Percentiles rank a stretch among this genome's conserved stretches.
These are phyloP conservation scores for Trapa bicornis DNA, from an alignment of 345 rosid genomes.

Conservation along the genomic window DNA sequence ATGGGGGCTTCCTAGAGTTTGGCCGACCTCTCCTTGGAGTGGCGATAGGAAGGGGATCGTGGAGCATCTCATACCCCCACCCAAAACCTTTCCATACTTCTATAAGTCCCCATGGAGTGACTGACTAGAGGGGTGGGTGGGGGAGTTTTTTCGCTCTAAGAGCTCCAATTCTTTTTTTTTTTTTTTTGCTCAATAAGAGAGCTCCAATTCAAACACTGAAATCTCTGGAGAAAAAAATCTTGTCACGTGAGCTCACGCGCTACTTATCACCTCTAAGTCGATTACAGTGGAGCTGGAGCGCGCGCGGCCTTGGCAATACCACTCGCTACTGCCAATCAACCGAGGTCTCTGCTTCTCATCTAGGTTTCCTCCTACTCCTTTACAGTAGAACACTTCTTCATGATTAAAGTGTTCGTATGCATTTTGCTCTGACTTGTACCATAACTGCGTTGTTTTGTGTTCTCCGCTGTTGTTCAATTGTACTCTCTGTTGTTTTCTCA, in stretches of 20 bases:
- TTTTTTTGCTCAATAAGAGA: no score
- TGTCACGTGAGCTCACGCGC: slow-evolving; percentile 9
- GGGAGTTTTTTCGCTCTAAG: no score
- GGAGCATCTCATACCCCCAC: no score
- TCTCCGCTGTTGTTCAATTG: neutral
- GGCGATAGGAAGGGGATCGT: no score
- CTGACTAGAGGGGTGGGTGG: no score
- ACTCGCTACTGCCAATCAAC: neutral
- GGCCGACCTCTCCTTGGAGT: no score
- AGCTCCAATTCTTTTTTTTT: no score
- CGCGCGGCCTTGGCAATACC: neutral
- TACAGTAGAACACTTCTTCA: neutral
- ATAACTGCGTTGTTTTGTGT: neutral
- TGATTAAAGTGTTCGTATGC: neutral
- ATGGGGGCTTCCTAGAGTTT: no score
- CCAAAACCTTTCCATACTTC: no score
- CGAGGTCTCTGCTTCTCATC: neutral
- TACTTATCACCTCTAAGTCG: slow-evolving; percentile 3
- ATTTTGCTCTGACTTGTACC: neutral
- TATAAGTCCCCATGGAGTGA: no score
- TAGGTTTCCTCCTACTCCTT: neutral
- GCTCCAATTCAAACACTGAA: no score
- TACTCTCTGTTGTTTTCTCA: neutral
- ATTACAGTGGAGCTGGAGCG: neutral
- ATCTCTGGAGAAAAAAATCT: neutral